Percentiles rank a stretch among this genome's conserved stretches.
Evolutionary conservation across 306 rosid genomes (phyloP).

Genomic region (Vachellia collinsii): DNA sequence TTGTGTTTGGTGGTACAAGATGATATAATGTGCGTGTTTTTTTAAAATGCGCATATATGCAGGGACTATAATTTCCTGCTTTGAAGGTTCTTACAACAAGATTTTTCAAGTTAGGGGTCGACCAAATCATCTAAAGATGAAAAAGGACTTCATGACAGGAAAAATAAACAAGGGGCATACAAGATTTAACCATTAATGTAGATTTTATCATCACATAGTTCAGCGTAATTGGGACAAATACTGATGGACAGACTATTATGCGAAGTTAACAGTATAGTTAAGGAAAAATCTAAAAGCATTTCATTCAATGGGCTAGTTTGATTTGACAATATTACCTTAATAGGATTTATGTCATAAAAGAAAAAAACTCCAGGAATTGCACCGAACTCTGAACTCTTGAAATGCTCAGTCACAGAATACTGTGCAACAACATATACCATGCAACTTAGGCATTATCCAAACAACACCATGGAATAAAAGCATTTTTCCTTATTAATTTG

Average conservation of each 20-base stretch:
- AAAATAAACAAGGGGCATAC: background rate
- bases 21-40: background rate
- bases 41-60: background rate
- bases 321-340: constrained; percentile 59
- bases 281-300: constrained; percentile 30
- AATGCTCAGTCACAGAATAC: constrained; percentile 97
- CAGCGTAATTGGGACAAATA: background rate
- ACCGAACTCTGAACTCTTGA: constrained; percentile 67
- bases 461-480: constrained; percentile 18
- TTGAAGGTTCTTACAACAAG: background rate
- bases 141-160: background rate
- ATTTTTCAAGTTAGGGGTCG: background rate
- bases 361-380: constrained; percentile 81
- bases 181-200: background rate
- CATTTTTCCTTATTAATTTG: constrained; percentile 16
- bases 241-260: background rate
- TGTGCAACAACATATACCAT: constrained; percentile 46
- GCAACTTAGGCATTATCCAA: constrained; percentile 36
- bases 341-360: constrained; percentile 82
- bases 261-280: background rate
- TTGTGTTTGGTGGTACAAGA: background rate
- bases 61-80: background rate
- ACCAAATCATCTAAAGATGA: constrained; percentile 5
- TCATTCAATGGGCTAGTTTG: constrained; percentile 11
- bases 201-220: background rate